A percentile compares a stretch with the other conserved stretches of the same genome.
These are phyloP conservation scores for Przewalskia tangutica DNA, from an alignment of 257 asterid genomes.

Conservation along the genomic window DNA sequence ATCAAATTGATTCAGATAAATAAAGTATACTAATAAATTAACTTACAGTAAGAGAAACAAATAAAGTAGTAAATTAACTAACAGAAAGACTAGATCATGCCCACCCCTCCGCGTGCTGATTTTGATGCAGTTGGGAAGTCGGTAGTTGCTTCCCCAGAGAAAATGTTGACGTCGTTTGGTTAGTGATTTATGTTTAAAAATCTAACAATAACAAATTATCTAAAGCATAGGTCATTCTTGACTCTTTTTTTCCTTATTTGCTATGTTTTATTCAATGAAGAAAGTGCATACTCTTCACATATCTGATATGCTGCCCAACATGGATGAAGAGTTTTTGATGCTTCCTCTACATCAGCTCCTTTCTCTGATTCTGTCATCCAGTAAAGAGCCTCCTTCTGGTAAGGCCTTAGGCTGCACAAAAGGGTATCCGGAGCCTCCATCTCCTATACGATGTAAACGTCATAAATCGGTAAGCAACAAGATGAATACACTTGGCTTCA, in stretches of 20 bases:
- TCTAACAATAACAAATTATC: not conserved
- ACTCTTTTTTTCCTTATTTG: not conserved
- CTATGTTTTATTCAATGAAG: not conserved
- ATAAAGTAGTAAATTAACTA: not conserved
- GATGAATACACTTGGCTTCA: not conserved
- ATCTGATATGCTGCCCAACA: slow-evolving; percentile 85
- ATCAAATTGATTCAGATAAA: not conserved
- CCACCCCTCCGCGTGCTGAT: slow-evolving; percentile 76
- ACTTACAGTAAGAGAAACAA: not conserved
- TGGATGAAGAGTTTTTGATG: slow-evolving; percentile 66
- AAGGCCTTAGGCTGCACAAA: slow-evolving; percentile 59
- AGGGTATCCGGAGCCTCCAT: slow-evolving; percentile 67
- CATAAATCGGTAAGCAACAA: not conserved
- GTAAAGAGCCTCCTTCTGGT: slow-evolving; percentile 77
- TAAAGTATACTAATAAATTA: not conserved
- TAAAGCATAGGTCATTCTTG: not conserved
- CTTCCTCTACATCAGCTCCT: slow-evolving; percentile 46
- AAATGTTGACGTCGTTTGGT: slow-evolving; percentile 40
- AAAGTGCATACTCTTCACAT: slow-evolving; percentile 55
- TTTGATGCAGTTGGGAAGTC: slow-evolving; percentile 57
- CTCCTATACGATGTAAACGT: slow-evolving; percentile 34
- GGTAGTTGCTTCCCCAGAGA: slow-evolving; percentile 80
- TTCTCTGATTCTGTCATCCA: slow-evolving; percentile 79
- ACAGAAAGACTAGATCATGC: not conserved
- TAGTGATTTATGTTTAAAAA: slow-evolving; percentile 4